Evolutionary conservation across 2,329 filamentous ascomycete genomes (phyloP), one percentile per base, ranked within the genome.

Genomic region (Alternaria sp.): DNA sequence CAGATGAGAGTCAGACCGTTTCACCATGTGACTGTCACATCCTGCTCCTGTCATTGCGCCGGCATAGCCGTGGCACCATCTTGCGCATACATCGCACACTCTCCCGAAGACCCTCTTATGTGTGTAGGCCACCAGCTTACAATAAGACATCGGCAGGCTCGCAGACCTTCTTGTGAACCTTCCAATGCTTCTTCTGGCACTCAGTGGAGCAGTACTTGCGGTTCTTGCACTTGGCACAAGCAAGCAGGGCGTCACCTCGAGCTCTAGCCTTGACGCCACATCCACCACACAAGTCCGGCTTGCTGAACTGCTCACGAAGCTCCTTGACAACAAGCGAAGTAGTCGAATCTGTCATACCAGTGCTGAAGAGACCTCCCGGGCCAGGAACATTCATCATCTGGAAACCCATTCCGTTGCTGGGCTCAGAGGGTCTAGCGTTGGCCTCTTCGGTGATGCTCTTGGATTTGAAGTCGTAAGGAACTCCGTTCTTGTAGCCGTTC

Each of bases 131-230:
- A 32, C 5, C 21, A 9, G 49, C 28, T 36, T 55, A 32, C 23
- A 19, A 4, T 2, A 3, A 53, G 13, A 28, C 40, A 17, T 40
- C 46, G n/a, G 25, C 30, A 15, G 45, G 15, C 10, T 53, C 65
- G 32, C 75, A 77, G 11, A 68, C 57, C 56, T 72, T 75, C 68
- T 77, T 77, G 68, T 79, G 77, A 10, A 65, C 47, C 66, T 72
- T 75, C 75, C 76, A 78, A 47, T 74, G 66, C 46, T 71, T 67
- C 58, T 72, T 76, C 63, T 79, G 75, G 52, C 75, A 79, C 21
- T 60, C 66, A 23, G 56, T 54, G 19, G 73, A 68, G 57, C 77
- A 79, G 68, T 78, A 79, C 60, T 50, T 68, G 51, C 67, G 59
- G 12, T 67, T 62, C 47, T 66, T 72, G 67, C 77, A 80, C 45